Base-by-base conservation (phyloP, 1,139 yeast genomes). In the Saccharomycopsis hybrid region DNA sequence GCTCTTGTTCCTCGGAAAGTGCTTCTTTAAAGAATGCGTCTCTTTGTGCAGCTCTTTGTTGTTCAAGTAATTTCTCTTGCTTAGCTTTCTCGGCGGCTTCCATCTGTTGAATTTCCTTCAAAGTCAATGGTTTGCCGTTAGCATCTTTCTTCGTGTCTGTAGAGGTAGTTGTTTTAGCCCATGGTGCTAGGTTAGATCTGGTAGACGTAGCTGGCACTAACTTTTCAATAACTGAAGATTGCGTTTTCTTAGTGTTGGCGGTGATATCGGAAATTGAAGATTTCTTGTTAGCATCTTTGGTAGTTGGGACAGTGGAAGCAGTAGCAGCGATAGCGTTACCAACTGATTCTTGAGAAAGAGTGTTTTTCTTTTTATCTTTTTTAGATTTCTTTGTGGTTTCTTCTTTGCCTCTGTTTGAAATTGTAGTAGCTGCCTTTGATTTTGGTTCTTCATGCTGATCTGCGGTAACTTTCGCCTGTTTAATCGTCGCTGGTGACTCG, bases 61-160 rank as follows among this genome's bases (percentile, higher is more conserved):
- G 58, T 45, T 67, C 69, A 46, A 58, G 55, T 33, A 63, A 59
- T 46, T 61, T 58, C 39, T 52, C 41, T 47, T 58, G 60, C 58
- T 59, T 71, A 43, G 65, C 69, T 39, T 65, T 60, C 56, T 71
- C 78, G 52, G 76, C 78, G 43, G 82, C 82, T 61, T 85, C 94
- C 54, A 81, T 65, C 55, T 72, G 76, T 63, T 84, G 92, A 55
- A 86, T 82, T 62, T 86, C 87, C 53, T 79, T 77, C 57, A 86
- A 69, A 1, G 87, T 73, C 53, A 81, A 66, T n/a, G 73, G 63
- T 44, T 32, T 11, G 63, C 51, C 35, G 8, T 56, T 49, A 3
- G 61, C 43, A 13, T 62, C 57, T 4, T 82, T 82, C 83, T 83
- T 78, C 38, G 83, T 82, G 7, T 83, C 82, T 31, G 8, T n/a